Evolutionary conservation across 495 filamentous ascomycete genomes (phyloP).

Genomic region (Aspergillus wentii): DNA sequence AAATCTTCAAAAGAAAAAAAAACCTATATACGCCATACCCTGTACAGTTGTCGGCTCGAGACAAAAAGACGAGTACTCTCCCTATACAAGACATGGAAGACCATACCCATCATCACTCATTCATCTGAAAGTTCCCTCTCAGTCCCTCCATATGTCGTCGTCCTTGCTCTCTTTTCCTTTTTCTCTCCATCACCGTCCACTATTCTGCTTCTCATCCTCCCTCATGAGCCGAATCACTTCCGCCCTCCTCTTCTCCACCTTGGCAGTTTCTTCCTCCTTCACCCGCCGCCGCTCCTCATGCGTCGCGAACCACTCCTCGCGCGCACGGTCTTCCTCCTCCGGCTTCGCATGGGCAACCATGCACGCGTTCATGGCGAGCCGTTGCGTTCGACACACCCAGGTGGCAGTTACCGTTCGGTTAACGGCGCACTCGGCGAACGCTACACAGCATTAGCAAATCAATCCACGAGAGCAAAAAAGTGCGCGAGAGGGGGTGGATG

Average conservation of each 20-base stretch:
- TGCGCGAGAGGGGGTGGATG: neutral
- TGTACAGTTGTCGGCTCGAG: neutral
- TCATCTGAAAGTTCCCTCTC: too few relatives aligned
- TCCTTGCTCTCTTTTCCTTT: too few relatives aligned
- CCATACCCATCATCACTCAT: too few relatives aligned
- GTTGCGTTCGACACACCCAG: constrained; percentile 75
- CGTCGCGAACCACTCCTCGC: constrained; percentile 88
- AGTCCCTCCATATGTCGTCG: too few relatives aligned
- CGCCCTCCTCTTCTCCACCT: constrained; percentile 39
- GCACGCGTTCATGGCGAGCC: constrained; percentile 85
- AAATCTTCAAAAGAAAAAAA: neutral
- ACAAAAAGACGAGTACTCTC: neutral
- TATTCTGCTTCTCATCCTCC: constrained; percentile 49
- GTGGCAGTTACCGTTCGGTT: constrained; percentile 79
- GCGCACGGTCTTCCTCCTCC: constrained; percentile 78
- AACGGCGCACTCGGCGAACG: constrained; percentile 84
- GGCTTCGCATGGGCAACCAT: constrained; percentile 83
- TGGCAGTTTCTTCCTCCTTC: constrained; percentile 53
- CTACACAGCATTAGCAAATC: constrained; percentile 33
- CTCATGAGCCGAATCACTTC: constrained; percentile 51
- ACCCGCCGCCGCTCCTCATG: constrained; percentile 60
- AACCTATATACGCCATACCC: constrained; percentile 1
- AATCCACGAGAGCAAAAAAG: constrained; percentile 4
- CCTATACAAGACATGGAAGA: neutral
- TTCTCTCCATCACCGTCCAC: too few relatives aligned